phyloP scores from a whole-genome alignment of 257 asterid genomes.

The Cruciata laevipes region DNA sequence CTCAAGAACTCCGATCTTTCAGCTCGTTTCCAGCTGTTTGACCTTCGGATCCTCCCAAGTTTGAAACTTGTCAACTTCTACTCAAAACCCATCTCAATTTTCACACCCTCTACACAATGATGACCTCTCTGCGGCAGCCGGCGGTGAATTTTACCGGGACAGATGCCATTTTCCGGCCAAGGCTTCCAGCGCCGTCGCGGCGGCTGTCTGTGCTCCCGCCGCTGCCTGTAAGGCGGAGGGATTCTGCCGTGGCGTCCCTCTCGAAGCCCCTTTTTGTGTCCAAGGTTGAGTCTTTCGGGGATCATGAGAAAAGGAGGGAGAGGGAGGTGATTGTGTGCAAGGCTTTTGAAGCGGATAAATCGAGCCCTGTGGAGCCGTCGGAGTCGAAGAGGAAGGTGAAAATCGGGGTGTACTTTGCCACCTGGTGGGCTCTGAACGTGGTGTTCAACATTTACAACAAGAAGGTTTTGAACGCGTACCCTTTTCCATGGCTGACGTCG shows the following conservation, averaged over 20 bases:
- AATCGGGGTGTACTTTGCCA: conserved; percentile 83
- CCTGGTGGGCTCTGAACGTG: conserved; percentile 96
- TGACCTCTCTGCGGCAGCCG: conserved; percentile 55
- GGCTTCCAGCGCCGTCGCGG: conserved; percentile 16
- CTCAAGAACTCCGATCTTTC: conserved; percentile 11
- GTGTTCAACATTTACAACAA: conserved; percentile 84
- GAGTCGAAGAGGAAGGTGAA: conserved; percentile 70
- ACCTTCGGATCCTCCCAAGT: conserved; percentile 4
- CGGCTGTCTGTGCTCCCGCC: conserved; percentile 25
- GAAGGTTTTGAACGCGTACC: conserved; percentile 83
- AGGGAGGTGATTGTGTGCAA: conserved; percentile 36
- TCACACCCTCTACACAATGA: conserved; percentile 31
- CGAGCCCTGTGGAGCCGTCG: conserved; percentile 46
- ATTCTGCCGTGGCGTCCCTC: conserved; percentile 21
- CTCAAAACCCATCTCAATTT: conserved; percentile 7
- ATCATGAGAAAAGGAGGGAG: conserved; percentile 17
- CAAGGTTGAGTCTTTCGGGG: conserved; percentile 18
- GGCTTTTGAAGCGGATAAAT: conserved; percentile 73
- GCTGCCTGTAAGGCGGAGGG: conserved; percentile 29
- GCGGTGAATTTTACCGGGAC: conserved; percentile 26
- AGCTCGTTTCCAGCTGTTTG: background rate
- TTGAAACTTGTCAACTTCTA: conserved; percentile 8
- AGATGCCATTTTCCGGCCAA: conserved; percentile 30
- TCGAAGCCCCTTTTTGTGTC: conserved; percentile 52
- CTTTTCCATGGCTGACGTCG: conserved; percentile 91